phyloP scores from a whole-genome alignment of 2,329 filamentous ascomycete genomes.

The Ophiocordyceps australis region DNA sequence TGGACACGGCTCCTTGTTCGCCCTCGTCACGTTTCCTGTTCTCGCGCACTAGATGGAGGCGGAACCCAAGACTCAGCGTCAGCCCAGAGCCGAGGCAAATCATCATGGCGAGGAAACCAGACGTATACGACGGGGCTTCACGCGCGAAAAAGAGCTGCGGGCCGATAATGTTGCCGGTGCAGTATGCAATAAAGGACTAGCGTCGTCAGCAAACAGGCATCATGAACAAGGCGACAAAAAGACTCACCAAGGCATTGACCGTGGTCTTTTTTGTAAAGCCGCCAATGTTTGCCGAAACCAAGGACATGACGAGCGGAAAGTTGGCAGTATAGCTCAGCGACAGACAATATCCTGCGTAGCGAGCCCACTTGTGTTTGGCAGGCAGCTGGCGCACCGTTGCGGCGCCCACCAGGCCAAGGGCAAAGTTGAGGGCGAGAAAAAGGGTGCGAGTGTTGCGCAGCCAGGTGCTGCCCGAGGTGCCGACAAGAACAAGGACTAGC shows the following conservation, averaged over 20 bases:
- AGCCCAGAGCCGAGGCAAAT: slow-evolving; percentile 37
- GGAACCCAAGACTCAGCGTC: slow-evolving; percentile 19
- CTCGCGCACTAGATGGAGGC: slow-evolving; percentile 28
- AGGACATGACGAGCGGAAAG: slow-evolving; percentile 27
- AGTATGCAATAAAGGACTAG: slow-evolving; percentile 36
- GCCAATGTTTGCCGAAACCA: slow-evolving; percentile 39
- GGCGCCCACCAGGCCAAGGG: slow-evolving; percentile 6
- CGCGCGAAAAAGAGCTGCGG: slow-evolving; percentile 39
- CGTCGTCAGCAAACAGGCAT: not conserved
- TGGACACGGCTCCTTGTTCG: slow-evolving; percentile 1
- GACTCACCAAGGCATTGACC: slow-evolving; percentile 30
- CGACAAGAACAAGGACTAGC: slow-evolving; percentile 7
- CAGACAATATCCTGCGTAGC: slow-evolving; percentile 19
- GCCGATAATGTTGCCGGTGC: slow-evolving; percentile 40
- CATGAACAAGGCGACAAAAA: not conserved
- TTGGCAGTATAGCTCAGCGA: slow-evolving; percentile 32
- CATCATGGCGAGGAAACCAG: slow-evolving; percentile 42
- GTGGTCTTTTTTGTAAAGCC: slow-evolving; percentile 46
- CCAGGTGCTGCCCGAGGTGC: slow-evolving; percentile 6
- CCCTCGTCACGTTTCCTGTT: slow-evolving; percentile 31
- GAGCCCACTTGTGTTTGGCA: slow-evolving; percentile 5
- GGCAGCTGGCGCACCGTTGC: slow-evolving; percentile 8
- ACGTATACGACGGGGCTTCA: slow-evolving; percentile 41
- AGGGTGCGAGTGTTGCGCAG: slow-evolving; percentile 8
- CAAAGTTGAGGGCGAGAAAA: slow-evolving; percentile 8